Base-by-base conservation (phyloP, 257 asterid species). In the Verbena officinalis region DNA sequence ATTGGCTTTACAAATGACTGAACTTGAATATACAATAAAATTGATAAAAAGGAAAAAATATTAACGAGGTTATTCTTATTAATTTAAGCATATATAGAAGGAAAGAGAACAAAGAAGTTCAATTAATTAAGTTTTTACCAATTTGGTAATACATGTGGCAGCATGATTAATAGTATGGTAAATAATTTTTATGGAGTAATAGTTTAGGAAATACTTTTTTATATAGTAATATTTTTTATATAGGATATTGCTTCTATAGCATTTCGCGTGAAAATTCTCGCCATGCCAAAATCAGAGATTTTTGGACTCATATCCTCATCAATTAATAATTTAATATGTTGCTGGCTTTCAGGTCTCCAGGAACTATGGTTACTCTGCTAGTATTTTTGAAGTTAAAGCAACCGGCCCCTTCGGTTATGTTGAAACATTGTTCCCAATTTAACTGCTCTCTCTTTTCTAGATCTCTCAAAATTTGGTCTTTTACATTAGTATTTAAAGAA, bases 271-370 rank as follows among this genome's bases (percentile, higher is more conserved):
- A 44, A 44, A 13, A 44, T 44, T 44, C 21, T 44, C n/a, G 50
- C 50, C 50, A 14, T 44, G n/a, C 50, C 50, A 44, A 44, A 44
- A n/a, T 44, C 50, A 44, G 50, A 44, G n/a, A 44, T 44, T 15
- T 44, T n/a, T 44, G 22, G 50, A 15, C n/a, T 14, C 50, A 44
- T n/a, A 44, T n/a, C 9, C 20, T 44, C 50, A 44, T 44, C 50
- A 44, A 44, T 8, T 44, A 44, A 44, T 44, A 44, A 44, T 14
- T 8, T 44, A 44, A 44, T 44, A 44, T 44, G 9, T 44, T 44
- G 50, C 9, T 44, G 9, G 50, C 50, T 44, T 44, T 44, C n/a
- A 44, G 21, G n/a, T 44, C 50, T 44, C 50, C n/a, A 15, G 14
- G 50, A 44, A 44, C 50, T 44, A 44, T n/a, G 8, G 16, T 44